Conservation (phyloP, 768 basidiomycete species). For the Tulasnella calospora region DNA sequence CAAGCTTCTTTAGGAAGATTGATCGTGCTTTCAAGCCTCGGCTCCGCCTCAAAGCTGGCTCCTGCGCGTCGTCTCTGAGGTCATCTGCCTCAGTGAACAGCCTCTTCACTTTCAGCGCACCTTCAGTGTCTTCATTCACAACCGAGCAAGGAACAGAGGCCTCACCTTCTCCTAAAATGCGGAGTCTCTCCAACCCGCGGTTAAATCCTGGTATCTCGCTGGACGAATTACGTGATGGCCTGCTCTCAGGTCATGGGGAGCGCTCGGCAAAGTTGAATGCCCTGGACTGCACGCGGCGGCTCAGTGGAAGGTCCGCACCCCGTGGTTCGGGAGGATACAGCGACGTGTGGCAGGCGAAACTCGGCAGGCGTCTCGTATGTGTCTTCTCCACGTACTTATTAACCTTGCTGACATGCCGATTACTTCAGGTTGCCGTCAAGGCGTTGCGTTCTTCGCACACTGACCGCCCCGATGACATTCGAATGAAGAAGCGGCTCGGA, state of each 20-base stretch:
- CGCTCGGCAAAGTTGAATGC: background rate
- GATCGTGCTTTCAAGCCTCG: background rate
- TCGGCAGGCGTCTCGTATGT: background rate
- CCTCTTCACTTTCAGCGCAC: background rate
- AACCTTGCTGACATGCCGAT: background rate
- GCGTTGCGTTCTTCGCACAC: background rate
- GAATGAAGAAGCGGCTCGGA: background rate
- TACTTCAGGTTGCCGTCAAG: background rate
- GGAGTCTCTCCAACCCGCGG: background rate
- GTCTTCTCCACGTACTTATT: background rate
- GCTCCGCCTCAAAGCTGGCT: background rate
- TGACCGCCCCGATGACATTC: background rate
- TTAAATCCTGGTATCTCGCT: background rate
- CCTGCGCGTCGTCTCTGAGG: background rate
- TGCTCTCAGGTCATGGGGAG: background rate
- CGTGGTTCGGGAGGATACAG: background rate
- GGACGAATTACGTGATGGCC: background rate
- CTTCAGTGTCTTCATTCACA: background rate
- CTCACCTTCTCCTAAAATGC: background rate
- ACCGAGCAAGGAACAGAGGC: background rate
- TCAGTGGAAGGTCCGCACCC: background rate
- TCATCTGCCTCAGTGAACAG: background rate
- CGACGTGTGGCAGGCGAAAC: background rate
- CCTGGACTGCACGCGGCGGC: background rate
- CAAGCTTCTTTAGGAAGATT: background rate